These are phyloP conservation scores for Termitomyces sp. DNA, from an alignment of 768 basidiomycete species.

Conservation along the genomic window DNA sequence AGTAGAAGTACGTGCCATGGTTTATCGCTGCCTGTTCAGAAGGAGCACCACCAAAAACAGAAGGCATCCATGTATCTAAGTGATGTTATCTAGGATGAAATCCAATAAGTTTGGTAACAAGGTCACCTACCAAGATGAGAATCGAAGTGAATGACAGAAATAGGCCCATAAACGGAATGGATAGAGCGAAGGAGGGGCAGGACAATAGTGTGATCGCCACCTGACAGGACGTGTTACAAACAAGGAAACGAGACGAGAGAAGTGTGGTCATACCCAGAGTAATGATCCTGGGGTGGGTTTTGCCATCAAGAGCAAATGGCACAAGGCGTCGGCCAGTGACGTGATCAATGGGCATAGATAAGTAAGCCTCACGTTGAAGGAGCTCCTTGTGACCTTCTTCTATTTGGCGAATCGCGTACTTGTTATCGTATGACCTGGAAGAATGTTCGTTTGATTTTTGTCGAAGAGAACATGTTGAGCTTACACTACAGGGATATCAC, in stretches of 20 bases:
- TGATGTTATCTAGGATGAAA: neutral
- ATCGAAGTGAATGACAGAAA: slow-evolving; percentile 84
- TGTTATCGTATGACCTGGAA: slow-evolving; percentile 67
- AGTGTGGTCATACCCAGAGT: slow-evolving; percentile 36
- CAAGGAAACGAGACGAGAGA: neutral
- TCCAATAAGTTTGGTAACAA: neutral
- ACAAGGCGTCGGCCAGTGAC: slow-evolving; percentile 49
- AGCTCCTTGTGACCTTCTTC: slow-evolving; percentile 66
- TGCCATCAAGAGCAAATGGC: slow-evolving; percentile 63
- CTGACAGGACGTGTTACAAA: slow-evolving; percentile 19
- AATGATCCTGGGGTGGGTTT: slow-evolving; percentile 71
- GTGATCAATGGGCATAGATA: slow-evolving; percentile 57
- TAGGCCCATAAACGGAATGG: slow-evolving; percentile 69
- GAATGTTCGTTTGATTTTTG: neutral
- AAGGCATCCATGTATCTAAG: slow-evolving; percentile 68
- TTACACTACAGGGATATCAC: slow-evolving; percentile 68
- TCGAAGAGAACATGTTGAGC: slow-evolving; percentile 5
- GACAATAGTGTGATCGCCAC: slow-evolving; percentile 85
- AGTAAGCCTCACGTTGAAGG: slow-evolving; percentile 57
- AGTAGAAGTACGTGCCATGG: slow-evolving; percentile 89
- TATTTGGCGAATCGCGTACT: slow-evolving; percentile 67
- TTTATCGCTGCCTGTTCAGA: slow-evolving; percentile 71
- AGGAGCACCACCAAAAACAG: slow-evolving; percentile 69
- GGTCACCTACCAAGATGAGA: slow-evolving; percentile 47
- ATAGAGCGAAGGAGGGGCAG: slow-evolving; percentile 61